Percentiles rank a stretch among this genome's conserved stretches.
Conservation (phyloP, 768 basidiomycete species). For the Cyclocybe cylindracea region DNA sequence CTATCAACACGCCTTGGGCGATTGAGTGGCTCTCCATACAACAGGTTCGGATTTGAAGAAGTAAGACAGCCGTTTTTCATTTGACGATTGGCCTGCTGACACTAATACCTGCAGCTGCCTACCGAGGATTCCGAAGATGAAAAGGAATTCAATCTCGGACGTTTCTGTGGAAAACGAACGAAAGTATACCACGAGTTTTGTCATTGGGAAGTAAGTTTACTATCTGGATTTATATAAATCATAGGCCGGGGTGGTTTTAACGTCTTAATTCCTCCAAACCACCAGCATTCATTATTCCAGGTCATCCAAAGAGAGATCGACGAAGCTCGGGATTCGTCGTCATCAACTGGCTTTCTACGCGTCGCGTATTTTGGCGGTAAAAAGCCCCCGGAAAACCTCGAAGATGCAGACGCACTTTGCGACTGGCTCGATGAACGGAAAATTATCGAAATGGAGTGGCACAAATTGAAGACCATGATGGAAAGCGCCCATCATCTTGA, state of each 20-base stretch:
- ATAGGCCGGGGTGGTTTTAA: neutral
- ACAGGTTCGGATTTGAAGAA: conserved; percentile 58
- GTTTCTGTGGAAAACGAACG: conserved; percentile 75
- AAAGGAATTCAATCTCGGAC: conserved; percentile 64
- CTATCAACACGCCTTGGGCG: conserved; percentile 63
- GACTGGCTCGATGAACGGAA: conserved; percentile 78
- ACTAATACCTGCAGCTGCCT: neutral
- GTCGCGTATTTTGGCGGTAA: conserved; percentile 55
- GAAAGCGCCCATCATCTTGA: conserved; percentile 71
- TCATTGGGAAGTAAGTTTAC: conserved; percentile 77
- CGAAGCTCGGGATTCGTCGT: conserved; percentile 39
- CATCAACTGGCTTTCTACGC: conserved; percentile 51
- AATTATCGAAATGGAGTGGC: conserved; percentile 70
- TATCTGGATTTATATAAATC: neutral
- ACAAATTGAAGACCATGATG: conserved; percentile 71
- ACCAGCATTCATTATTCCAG: conserved; percentile 66
- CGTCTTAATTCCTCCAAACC: conserved; percentile 4
- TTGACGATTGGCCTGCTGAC: neutral
- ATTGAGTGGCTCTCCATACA: conserved; percentile 70
- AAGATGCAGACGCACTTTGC: conserved; percentile 77
- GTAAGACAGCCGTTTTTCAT: conserved; percentile 10
- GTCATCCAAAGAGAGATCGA: conserved; percentile 59
- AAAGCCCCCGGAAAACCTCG: conserved; percentile 64
- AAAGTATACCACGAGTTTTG: conserved; percentile 68
- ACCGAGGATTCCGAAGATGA: conserved; percentile 12